These are phyloP conservation scores for Hortiboletus flavorubellus DNA, from an alignment of 768 basidiomycete species.

Conservation along the genomic window DNA sequence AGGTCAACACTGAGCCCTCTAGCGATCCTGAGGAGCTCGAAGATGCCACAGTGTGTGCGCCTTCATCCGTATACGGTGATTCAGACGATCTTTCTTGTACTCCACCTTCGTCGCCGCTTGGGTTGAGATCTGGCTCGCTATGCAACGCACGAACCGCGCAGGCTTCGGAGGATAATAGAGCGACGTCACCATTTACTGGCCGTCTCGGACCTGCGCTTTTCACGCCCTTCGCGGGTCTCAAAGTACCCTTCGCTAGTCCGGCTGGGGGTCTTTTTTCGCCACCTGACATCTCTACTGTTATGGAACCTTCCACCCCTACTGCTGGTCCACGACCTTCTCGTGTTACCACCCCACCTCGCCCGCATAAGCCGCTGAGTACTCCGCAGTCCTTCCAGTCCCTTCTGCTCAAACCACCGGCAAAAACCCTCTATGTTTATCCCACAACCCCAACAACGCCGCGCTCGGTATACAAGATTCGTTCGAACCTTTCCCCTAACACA, in stretches of 20 bases:
- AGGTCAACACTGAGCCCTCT: conserved; percentile 20
- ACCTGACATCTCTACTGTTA: background rate
- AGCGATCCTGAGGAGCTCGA: conserved; percentile 25
- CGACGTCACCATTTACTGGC: conserved; percentile 23
- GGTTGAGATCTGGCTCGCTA: background rate
- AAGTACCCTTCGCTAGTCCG: conserved; percentile 2
- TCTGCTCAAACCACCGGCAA: conserved; percentile 25
- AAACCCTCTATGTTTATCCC: conserved; percentile 25
- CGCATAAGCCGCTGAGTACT: conserved; percentile 34
- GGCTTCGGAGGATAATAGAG: background rate
- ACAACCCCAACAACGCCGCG: conserved; percentile 35
- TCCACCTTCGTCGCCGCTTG: conserved; percentile 5
- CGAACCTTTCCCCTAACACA: conserved; percentile 36
- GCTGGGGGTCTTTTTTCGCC: conserved; percentile 6
- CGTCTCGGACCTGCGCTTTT: conserved; percentile 31
- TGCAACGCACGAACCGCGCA: conserved; percentile 1
- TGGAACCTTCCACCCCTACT: conserved; percentile 30
- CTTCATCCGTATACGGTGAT: background rate
- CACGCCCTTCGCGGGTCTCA: conserved; percentile 1
- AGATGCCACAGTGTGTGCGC: conserved; percentile 5
- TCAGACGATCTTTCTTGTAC: conserved; percentile 10
- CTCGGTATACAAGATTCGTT: conserved; percentile 15
- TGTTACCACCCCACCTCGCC: conserved; percentile 34
- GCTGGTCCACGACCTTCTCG: conserved; percentile 16
- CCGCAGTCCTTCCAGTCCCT: conserved; percentile 32